Evolutionary conservation across 2,329 filamentous ascomycete genomes (phyloP).

Genomic region (Chaetomiaceae sp.): DNA sequence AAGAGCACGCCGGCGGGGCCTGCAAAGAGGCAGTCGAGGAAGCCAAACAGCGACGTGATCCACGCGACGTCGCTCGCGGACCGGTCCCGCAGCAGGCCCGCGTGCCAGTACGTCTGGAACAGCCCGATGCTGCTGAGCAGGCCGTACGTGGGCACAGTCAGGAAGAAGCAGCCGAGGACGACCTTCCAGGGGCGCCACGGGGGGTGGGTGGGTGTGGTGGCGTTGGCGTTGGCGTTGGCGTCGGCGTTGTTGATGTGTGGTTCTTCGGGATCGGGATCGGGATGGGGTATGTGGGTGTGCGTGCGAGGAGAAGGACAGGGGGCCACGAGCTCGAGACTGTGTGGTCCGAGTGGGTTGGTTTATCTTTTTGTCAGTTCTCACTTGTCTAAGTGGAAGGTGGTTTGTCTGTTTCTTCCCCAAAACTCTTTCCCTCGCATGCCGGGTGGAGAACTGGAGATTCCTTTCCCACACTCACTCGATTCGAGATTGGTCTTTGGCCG

Average conservation of each 20-base stretch:
- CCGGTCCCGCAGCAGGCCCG: constrained; percentile 21
- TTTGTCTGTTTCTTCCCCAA: background rate
- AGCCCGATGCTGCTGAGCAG: constrained; percentile 29
- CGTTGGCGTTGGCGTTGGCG: background rate
- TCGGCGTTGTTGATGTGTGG: no score
- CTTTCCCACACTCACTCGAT: constrained; percentile 8
- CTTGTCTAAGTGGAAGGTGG: background rate
- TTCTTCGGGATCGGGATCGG: no score
- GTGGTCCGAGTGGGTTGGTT: background rate
- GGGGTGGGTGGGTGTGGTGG: background rate
- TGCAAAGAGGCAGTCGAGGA: constrained; percentile 27
- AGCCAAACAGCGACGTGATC: constrained; percentile 30
- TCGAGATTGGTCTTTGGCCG: background rate
- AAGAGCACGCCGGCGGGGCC: constrained; percentile 24
- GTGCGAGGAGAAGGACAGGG: background rate
- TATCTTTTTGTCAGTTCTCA: constrained; percentile 22
- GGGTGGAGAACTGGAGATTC: background rate
- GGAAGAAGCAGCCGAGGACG: constrained; percentile 23
- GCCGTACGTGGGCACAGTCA: constrained; percentile 27
- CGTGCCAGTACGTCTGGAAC: constrained; percentile 29
- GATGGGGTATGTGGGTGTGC: background rate
- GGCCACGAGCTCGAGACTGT: background rate
- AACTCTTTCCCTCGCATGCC: constrained; percentile 5
- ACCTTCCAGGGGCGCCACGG: constrained; percentile 21
- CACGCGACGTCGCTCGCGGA: constrained; percentile 25